Evolutionary conservation across 495 filamentous ascomycete species (phyloP).

Genomic region (Letharia columbiana): DNA sequence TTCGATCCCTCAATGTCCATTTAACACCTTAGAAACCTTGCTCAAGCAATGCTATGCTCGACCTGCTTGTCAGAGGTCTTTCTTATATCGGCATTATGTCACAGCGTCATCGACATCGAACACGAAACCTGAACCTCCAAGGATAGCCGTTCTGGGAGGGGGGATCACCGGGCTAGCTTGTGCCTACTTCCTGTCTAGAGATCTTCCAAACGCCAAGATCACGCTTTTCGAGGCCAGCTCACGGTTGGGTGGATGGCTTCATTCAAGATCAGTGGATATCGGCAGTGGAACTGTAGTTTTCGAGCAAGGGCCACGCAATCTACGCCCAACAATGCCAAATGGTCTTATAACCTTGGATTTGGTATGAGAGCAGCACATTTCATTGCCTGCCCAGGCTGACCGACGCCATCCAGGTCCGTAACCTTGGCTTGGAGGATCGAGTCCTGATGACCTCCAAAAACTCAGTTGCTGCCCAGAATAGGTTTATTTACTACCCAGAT

Average conservation of each 20-base stretch:
- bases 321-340: conserved; percentile 46
- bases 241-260: conserved; percentile 76
- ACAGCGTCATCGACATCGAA: neutral
- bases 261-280: conserved; percentile 57
- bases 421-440: conserved; percentile 53
- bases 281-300: conserved; percentile 57
- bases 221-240: conserved; percentile 68
- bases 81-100: conserved; percentile 1
- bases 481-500: conserved; percentile 91
- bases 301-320: conserved; percentile 76
- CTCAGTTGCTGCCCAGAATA: conserved; percentile 46
- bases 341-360: conserved; percentile 46
- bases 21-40: conserved; percentile 22
- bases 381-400: conserved; percentile 3
- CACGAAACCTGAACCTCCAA: conserved; percentile 15
- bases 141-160: conserved; percentile 71
- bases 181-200: conserved; percentile 61
- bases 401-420: conserved; percentile 45
- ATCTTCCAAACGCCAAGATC: conserved; percentile 52
- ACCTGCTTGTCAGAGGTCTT: conserved; percentile 19
- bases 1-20: conserved; percentile 1
- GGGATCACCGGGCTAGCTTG: conserved; percentile 84
- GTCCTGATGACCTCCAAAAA: conserved; percentile 48
- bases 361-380: conserved; percentile 33
- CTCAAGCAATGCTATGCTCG: conserved; percentile 25